Evolutionary conservation across 768 basidiomycete genomes (phyloP).

Genomic region (Xerocomellus intermedius): DNA sequence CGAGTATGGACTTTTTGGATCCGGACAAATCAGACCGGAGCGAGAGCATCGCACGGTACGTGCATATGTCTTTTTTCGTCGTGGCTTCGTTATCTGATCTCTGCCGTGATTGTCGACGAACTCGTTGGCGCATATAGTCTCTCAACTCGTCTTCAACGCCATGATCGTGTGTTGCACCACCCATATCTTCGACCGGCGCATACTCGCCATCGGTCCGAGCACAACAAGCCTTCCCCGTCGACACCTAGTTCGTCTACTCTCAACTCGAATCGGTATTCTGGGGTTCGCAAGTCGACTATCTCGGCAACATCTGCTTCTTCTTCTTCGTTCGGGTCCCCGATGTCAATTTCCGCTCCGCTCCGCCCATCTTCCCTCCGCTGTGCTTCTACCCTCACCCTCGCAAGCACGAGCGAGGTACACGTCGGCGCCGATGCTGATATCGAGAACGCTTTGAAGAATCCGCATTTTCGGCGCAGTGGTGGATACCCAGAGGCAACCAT

Average conservation of each 20-base stretch:
- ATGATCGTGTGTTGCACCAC: slow-evolving; percentile 60
- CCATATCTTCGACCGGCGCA: slow-evolving; percentile 50
- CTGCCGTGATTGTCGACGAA: slow-evolving; percentile 8
- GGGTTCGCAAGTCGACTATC: slow-evolving; percentile 30
- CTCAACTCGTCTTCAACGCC: slow-evolving; percentile 64
- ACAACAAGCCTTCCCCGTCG: slow-evolving; percentile 38
- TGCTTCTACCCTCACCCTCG: slow-evolving; percentile 33
- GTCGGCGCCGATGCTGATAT: slow-evolving; percentile 5
- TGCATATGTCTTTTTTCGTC: slow-evolving; percentile 14
- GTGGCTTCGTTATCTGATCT: slow-evolving; percentile 1
- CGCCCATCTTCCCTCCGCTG: slow-evolving; percentile 45
- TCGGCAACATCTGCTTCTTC: slow-evolving; percentile 28
- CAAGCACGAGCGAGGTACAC: slow-evolving; percentile 19
- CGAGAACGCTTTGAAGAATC: slow-evolving; percentile 10
- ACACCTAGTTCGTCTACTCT: slow-evolving; percentile 67
- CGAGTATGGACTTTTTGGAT: slow-evolving; percentile 85
- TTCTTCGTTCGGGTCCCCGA: slow-evolving; percentile 37
- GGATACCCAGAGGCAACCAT: slow-evolving; percentile 16
- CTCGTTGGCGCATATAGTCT: slow-evolving; percentile 42
- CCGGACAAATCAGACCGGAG: slow-evolving; percentile 41
- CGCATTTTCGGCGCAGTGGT: slow-evolving; percentile 13
- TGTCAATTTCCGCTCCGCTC: slow-evolving; percentile 36
- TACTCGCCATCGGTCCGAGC: slow-evolving; percentile 20
- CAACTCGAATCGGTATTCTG: slow-evolving; percentile 40
- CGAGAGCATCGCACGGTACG: slow-evolving; percentile 62